These are phyloP conservation scores for Pichia sp. DNA, from an alignment of 1,139 yeast genomes.

Conservation along the genomic window DNA sequence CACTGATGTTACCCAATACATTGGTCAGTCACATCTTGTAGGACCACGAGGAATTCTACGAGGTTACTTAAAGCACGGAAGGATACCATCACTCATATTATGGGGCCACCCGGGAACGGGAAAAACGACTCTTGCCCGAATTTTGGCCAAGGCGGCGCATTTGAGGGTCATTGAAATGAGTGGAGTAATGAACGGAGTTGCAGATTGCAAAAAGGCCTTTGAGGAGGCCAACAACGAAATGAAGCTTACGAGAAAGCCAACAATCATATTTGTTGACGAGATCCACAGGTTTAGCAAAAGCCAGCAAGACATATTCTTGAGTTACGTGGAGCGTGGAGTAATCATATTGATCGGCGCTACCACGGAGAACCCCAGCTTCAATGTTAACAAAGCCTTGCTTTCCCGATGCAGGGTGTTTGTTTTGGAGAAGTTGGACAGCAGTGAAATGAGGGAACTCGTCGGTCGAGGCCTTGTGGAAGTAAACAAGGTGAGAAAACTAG, in stretches of 20 bases:
- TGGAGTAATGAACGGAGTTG: slow-evolving; percentile 74
- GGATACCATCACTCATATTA: slow-evolving; percentile 76
- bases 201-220: slow-evolving; percentile 68
- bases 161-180: slow-evolving; percentile 75
- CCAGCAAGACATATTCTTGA: slow-evolving; percentile 82
- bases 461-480: slow-evolving; percentile 58
- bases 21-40: slow-evolving; percentile 81
- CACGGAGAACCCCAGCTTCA: slow-evolving; percentile 94
- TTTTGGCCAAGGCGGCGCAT: slow-evolving; percentile 51
- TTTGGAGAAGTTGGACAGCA: slow-evolving; percentile 55
- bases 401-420: slow-evolving; percentile 88
- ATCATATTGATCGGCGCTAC: slow-evolving; percentile 86
- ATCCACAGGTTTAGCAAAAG: slow-evolving; percentile 86
- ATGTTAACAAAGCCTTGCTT: slow-evolving; percentile 77
- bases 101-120: slow-evolving; percentile 99
- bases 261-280: slow-evolving; percentile 86
- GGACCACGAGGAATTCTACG: slow-evolving; percentile 70
- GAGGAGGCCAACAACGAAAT: slow-evolving; percentile 68
- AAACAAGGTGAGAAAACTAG: slow-evolving; percentile 53
- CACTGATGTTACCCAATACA: slow-evolving; percentile 61
- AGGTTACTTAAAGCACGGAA: slow-evolving; percentile 57
- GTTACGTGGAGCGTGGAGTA: slow-evolving; percentile 65
- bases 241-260: slow-evolving; percentile 60
- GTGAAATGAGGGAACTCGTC: slow-evolving; percentile 57
- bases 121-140: slow-evolving; percentile 71